Evolutionary conservation across 108 stramenopile species (phyloP).

Genomic region (Cylindrotheca closterium): DNA sequence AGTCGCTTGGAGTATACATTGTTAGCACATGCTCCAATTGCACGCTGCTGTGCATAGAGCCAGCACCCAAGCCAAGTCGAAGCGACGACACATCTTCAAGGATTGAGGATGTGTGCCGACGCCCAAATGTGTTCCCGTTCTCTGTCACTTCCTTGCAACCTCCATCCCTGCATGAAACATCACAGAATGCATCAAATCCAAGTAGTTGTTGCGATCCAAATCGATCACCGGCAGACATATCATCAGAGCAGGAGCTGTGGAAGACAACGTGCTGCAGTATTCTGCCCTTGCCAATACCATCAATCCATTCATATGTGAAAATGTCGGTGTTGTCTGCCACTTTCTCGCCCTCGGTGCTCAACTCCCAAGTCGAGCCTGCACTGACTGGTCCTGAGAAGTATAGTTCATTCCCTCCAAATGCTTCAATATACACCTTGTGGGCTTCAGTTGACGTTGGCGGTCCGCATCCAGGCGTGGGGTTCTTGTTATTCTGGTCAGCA

Average conservation of each 20-base stretch:
- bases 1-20: neutral
- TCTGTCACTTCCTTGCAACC: neutral
- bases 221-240: conserved; percentile 22
- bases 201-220: conserved; percentile 31
- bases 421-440: conserved; percentile 2
- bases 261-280: conserved; percentile 17
- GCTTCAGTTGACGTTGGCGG: neutral
- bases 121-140: neutral
- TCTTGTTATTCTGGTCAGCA: neutral
- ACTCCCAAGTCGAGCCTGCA: conserved; percentile 3
- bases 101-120: neutral
- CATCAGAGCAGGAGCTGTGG: conserved; percentile 37
- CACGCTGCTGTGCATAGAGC: neutral
- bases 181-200: conserved; percentile 15
- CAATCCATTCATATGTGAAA: neutral
- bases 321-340: conserved; percentile 17
- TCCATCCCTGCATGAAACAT: neutral
- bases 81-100: neutral
- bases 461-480: neutral
- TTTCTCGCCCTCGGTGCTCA: neutral
- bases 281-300: neutral
- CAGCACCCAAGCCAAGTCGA: neutral
- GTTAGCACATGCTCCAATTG: neutral
- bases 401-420: conserved; percentile 1
- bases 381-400: conserved; percentile 10